Evolutionary conservation across 805 yeast species (phyloP).

Genomic region (Spathaspora hagerdaliae): DNA sequence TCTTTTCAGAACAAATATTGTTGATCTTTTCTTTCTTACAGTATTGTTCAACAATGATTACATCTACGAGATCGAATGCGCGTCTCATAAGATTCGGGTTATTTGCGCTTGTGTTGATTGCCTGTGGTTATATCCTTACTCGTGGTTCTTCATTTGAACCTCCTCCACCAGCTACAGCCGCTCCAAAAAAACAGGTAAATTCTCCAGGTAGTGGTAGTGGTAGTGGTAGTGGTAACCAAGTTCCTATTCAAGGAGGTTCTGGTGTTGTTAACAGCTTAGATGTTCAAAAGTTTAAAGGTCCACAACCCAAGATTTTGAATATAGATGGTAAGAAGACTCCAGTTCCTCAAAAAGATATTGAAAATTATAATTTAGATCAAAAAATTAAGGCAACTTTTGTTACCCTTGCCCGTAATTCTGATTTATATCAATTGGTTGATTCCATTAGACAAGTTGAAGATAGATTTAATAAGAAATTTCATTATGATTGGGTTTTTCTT

Average conservation of each 20-base stretch:
- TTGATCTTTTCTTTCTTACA: too few relatives aligned
- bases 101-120: slow-evolving; percentile 32
- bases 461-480: slow-evolving; percentile 72
- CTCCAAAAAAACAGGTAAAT: not conserved
- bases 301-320: slow-evolving; percentile 5
- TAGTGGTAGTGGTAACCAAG: not conserved
- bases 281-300: slow-evolving; percentile 5
- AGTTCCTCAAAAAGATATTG: slow-evolving; percentile 7
- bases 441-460: slow-evolving; percentile 81
- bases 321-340: slow-evolving; percentile 4
- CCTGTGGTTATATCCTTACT: slow-evolving; percentile 34
- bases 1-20: too few relatives aligned
- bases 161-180: not conserved
- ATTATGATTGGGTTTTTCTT: slow-evolving; percentile 92
- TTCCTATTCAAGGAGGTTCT: not conserved
- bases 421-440: slow-evolving; percentile 52
- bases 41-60: slow-evolving; percentile 10
- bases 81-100: slow-evolving; percentile 34
- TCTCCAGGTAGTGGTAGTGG: not conserved
- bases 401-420: slow-evolving; percentile 70
- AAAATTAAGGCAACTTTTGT: slow-evolving; percentile 76
- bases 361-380: slow-evolving; percentile 3
- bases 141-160: slow-evolving; percentile 24
- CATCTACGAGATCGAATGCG: slow-evolving; percentile 32
- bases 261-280: not conserved